Evolutionary conservation across 1,139 yeast genomes (phyloP), one percentile per base, ranked within the genome.

Genomic region (Hyphopichia wangnamkhiaoensis): DNA sequence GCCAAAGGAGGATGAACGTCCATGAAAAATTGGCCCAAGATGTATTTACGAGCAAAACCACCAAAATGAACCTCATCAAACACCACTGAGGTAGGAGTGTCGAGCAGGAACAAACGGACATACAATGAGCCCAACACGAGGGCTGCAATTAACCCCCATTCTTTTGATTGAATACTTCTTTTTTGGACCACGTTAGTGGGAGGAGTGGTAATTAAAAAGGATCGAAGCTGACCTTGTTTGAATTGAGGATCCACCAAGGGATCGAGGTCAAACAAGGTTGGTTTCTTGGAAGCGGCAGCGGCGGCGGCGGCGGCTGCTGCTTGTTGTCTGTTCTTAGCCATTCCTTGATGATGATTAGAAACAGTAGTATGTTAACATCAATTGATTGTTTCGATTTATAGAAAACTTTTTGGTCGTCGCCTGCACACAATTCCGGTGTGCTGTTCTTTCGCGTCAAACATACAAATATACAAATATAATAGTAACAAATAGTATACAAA

Each of bases 1-100:
- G 96, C 95, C 56, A 89, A 74, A 4, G 97, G 97, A 20, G 97
- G 97, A 61, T 90, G 96, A 40, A 89, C 96, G 63, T 90, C 96
- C 87, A 90, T 84, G 66, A 90, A 89, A 63, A 75, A 87, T 16
- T 65, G 65, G 29, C 93, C 90, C 47, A 73, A 67, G 45, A 87
- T 81, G 64, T 87, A 87, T 57, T 84, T 82, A 45, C 79, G 70
- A 30, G 94, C 87, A 63, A 84, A 84, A 17, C 87, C 88, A 42
- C 94, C 94, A 47, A 84, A 84, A 48, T 56, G 72, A 29, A 56
- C 68, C 40, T 60, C 79, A 53, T 59, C 73, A 41, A 58, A 66
- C 13, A 56, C 76, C 23, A 61, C 73, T 25, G 62, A 58, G 37
- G 58, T 40, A 5, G 76, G 76, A 19, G 34, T 28, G 1, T 58